Conservation (phyloP, 345 rosid species). For the Aquilaria sinensis region DNA sequence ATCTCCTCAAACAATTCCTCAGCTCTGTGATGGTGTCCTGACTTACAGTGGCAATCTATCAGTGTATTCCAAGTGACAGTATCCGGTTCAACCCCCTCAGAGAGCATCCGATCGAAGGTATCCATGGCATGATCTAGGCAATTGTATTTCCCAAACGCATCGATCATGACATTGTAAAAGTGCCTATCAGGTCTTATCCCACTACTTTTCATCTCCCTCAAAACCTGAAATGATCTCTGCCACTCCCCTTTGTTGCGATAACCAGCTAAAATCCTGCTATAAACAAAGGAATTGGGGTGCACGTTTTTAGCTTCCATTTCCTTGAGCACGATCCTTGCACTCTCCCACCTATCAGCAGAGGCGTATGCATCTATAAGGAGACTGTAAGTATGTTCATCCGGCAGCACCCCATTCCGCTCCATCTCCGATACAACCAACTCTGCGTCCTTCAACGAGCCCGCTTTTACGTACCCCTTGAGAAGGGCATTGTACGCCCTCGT, state of each 20-base stretch:
- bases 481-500: slow-evolving; percentile 83
- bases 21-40: slow-evolving; percentile 62
- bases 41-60: slow-evolving; percentile 81
- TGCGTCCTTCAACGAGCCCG: slow-evolving; percentile 65
- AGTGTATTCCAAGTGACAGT: slow-evolving; percentile 93
- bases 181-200: slow-evolving; percentile 84
- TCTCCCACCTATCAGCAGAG: slow-evolving; percentile 93
- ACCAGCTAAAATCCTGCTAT: slow-evolving; percentile 71
- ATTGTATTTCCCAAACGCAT: slow-evolving; percentile 87
- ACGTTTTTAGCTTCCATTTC: slow-evolving; percentile 82
- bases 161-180: slow-evolving; percentile 91
- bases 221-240: slow-evolving; percentile 90
- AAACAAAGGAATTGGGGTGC: slow-evolving; percentile 72
- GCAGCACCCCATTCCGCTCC: slow-evolving; percentile 80
- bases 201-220: slow-evolving; percentile 77
- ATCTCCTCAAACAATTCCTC: slow-evolving; percentile 77
- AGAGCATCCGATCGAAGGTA: slow-evolving; percentile 72
- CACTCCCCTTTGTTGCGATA: slow-evolving; percentile 91
- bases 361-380: slow-evolving; percentile 82
- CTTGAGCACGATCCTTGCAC: slow-evolving; percentile 84
- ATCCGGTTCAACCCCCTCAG: slow-evolving; percentile 77
- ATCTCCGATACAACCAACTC: slow-evolving; percentile 80
- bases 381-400: slow-evolving; percentile 85
- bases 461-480: slow-evolving; percentile 77
- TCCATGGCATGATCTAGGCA: slow-evolving; percentile 91